These are phyloP conservation scores for Gnetum montanum DNA, from an alignment of 75 land plant species.

Conservation along the genomic window DNA sequence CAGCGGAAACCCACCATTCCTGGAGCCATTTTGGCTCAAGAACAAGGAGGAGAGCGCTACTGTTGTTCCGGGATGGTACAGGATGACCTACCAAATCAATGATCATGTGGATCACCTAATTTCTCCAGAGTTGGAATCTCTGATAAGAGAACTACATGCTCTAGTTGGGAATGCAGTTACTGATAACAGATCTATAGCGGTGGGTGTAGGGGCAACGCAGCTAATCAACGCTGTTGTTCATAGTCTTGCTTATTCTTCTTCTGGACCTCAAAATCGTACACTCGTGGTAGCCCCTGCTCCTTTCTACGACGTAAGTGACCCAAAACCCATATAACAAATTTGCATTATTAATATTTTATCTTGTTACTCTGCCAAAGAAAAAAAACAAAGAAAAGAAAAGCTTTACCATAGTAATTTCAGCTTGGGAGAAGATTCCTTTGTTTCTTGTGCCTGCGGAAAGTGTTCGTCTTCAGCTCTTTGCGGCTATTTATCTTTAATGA, in stretches of 20 bases:
- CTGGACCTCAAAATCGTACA: conserved; percentile 4
- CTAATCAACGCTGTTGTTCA: conserved; percentile 49
- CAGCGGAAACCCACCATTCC: conserved; percentile 58
- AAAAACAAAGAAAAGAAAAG: neutral
- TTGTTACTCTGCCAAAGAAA: too few relatives aligned
- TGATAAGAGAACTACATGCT: conserved; percentile 8
- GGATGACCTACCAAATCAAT: conserved; percentile 38
- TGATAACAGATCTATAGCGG: conserved; percentile 27
- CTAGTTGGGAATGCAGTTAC: conserved; percentile 53
- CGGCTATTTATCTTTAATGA: neutral
- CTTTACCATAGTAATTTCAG: neutral
- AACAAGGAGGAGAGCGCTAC: conserved; percentile 36
- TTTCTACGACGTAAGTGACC: conserved; percentile 28
- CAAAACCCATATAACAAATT: neutral
- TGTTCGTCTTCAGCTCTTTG: neutral
- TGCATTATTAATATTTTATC: neutral
- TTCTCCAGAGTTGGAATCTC: conserved; percentile 19
- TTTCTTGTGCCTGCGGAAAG: neutral
- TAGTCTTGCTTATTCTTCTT: conserved; percentile 17
- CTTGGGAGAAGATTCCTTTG: too few relatives aligned
- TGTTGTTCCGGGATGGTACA: conserved; percentile 62
- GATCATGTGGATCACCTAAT: conserved; percentile 2
- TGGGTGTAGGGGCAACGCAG: conserved; percentile 64
- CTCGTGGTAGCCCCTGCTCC: conserved; percentile 46
- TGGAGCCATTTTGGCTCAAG: conserved; percentile 48